Percentiles rank a stretch among this genome's conserved stretches.
Conservation (phyloP, 1,284 basidiomycete genomes). For the Stygiomarasmius scandens region DNA sequence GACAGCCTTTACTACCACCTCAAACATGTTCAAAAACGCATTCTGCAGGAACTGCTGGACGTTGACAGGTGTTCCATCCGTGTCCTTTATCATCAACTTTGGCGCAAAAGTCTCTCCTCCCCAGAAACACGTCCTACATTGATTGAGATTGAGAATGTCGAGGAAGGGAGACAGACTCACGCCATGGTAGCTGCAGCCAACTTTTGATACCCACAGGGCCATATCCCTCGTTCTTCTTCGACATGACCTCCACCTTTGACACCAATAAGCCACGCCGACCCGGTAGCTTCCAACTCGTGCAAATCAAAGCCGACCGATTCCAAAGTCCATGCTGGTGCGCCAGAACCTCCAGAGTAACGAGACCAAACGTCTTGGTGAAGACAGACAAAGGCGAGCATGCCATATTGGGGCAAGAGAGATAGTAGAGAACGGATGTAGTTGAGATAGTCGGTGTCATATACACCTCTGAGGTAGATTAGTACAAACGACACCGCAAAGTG, state of each 20-base stretch:
- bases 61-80: slow-evolving; percentile 53
- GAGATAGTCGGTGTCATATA: slow-evolving; percentile 85
- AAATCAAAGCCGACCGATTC: slow-evolving; percentile 82
- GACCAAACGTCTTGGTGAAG: slow-evolving; percentile 96
- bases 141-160: slow-evolving; percentile 21
- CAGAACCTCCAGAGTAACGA: slow-evolving; percentile 89
- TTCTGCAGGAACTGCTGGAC: slow-evolving; percentile 87
- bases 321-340: slow-evolving; percentile 91
- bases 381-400: slow-evolving; percentile 81
- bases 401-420: slow-evolving; percentile 77
- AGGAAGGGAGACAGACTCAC: slow-evolving; percentile 46
- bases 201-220: slow-evolving; percentile 93
- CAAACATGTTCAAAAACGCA: slow-evolving; percentile 81
- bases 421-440: slow-evolving; percentile 78
- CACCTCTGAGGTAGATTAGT: slow-evolving; percentile 52
- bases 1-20: slow-evolving; percentile 67
- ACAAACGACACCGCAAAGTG: not conserved
- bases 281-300: slow-evolving; percentile 72
- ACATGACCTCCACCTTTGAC: slow-evolving; percentile 73
- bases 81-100: slow-evolving; percentile 59
- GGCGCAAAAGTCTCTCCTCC: slow-evolving; percentile 86
- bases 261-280: slow-evolving; percentile 84
- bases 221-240: slow-evolving; percentile 77
- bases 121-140: slow-evolving; percentile 80
- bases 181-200: slow-evolving; percentile 87